Evolutionary conservation across 441 rosid genomes (phyloP), one percentile per base, ranked within the genome.

Genomic region (Dalechampia spathulata): DNA sequence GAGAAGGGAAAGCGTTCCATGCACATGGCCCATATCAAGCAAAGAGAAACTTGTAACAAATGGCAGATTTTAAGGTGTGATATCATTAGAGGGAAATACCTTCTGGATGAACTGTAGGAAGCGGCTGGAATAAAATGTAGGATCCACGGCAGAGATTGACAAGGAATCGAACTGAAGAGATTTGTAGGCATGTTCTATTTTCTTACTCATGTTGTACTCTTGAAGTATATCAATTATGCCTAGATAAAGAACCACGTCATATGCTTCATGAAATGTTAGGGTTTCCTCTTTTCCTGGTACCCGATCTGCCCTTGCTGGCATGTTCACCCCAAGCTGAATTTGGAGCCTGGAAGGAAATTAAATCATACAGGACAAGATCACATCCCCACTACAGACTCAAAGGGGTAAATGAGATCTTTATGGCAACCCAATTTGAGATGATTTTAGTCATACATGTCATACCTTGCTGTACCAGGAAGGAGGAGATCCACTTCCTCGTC

Each of bases 391-490:
- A n/a, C n/a, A n/a, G n/a, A n/a, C n/a, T n/a, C n/a, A n/a, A n/a
- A n/a, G n/a, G n/a, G n/a, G n/a, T n/a, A n/a, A n/a, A n/a, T n/a
- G n/a, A n/a, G n/a, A n/a, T n/a, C n/a, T n/a, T n/a, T n/a, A 16
- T 38, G 1, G 45, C 17, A 40, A 52, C 28, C 23, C 16, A 32
- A 42, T 16, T 0, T 14, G 21, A 10, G 27, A 11, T 32, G 19
- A 45, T 20, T 56, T 42, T 8, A 12, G 27, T 16, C 14, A 44
- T 13, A 34, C n/a, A 57, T 15, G 22, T 23, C 45, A 28, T 85
- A 90, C 97, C 97, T 85, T 61, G 95, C 96, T 59, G 99, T 89
- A 48, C 97, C 99, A 17, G 99, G 97, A 39, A 93, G 99, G 62
- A 93, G 93, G 63, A 93, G 99, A 79, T 93, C 97, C 11, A 93